Conservation (phyloP, 2,329 filamentous ascomycete genomes). For the Monascus ruber region DNA sequence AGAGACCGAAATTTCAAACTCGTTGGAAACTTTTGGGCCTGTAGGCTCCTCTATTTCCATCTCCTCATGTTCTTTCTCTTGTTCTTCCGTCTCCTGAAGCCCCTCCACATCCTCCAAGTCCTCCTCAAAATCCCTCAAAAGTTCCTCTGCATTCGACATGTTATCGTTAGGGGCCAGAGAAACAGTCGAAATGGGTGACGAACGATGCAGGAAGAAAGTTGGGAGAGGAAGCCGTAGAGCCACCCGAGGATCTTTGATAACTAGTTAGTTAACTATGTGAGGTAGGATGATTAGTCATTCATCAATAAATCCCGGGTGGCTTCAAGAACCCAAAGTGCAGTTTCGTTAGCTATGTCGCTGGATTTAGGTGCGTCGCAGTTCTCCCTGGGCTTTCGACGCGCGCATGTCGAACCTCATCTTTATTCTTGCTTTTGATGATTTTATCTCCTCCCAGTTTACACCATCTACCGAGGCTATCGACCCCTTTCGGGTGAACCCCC, state of each 20-base stretch:
- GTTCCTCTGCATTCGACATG: constrained; percentile 90
- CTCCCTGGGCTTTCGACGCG: no score
- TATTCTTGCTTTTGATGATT: background rate
- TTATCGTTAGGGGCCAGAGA: constrained; percentile 5
- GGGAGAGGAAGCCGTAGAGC: background rate
- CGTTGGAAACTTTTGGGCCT: constrained; percentile 60
- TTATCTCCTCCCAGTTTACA: background rate
- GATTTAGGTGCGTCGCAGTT: no score
- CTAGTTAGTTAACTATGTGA: constrained; percentile 1
- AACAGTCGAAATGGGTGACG: background rate
- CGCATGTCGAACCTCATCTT: background rate
- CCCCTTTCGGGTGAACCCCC: background rate
- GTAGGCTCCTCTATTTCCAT: constrained; percentile 43
- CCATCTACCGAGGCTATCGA: background rate
- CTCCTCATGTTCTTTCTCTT: constrained; percentile 49
- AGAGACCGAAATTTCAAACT: constrained; percentile 79
- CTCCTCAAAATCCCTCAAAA: constrained; percentile 74
- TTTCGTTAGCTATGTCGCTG: background rate
- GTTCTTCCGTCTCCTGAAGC: constrained; percentile 45
- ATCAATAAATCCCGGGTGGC: constrained; percentile 9
- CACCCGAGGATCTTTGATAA: background rate
- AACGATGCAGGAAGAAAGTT: background rate
- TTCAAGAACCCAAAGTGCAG: constrained; percentile 9
- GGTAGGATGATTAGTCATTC: constrained; percentile 11
- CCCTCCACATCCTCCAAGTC: constrained; percentile 58